phyloP scores from a whole-genome alignment of 2,329 filamentous ascomycete species.

The Geoglossum cookeanum region DNA sequence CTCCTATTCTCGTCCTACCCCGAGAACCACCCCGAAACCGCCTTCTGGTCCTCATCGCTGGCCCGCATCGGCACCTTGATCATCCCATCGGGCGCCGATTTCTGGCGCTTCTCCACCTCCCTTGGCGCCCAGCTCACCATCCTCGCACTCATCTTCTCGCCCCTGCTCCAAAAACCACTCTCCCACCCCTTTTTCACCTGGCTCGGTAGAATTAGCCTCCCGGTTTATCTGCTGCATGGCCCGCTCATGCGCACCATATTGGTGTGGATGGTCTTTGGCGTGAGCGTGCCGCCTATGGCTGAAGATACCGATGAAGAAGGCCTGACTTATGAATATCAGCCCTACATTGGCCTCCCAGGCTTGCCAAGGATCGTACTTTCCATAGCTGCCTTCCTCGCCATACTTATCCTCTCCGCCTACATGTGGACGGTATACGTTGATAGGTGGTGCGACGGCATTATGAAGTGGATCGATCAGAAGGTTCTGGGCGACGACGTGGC shows the following conservation, averaged over 20 bases:
- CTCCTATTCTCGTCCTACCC: constrained; percentile 41
- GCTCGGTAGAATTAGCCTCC: constrained; percentile 44
- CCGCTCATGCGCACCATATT: constrained; percentile 38
- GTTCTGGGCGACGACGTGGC: too few species aligned
- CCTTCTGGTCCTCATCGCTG: constrained; percentile 33
- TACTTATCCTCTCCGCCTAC: background rate
- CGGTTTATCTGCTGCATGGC: constrained; percentile 45
- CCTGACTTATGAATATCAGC: background rate
- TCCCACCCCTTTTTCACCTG: constrained; percentile 37
- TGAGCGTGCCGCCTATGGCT: too few species aligned
- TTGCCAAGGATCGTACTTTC: background rate
- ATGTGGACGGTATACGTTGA: background rate
- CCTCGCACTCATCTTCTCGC: constrained; percentile 33
- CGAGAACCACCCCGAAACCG: constrained; percentile 33
- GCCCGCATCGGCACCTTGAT: constrained; percentile 24
- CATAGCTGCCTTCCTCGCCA: background rate
- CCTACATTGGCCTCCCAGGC: background rate
- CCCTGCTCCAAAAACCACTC: constrained; percentile 30
- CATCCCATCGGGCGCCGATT: constrained; percentile 28
- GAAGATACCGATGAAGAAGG: background rate
- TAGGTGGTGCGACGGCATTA: background rate
- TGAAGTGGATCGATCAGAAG: background rate
- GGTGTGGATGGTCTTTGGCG: constrained; percentile 38
- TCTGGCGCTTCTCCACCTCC: constrained; percentile 30
- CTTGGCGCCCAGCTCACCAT: constrained; percentile 30